Percentiles rank a stretch among this genome's conserved stretches.
Evolutionary conservation across 23 red algal genomes (phyloP).

Genomic region (Gracilariopsis chorda): DNA sequence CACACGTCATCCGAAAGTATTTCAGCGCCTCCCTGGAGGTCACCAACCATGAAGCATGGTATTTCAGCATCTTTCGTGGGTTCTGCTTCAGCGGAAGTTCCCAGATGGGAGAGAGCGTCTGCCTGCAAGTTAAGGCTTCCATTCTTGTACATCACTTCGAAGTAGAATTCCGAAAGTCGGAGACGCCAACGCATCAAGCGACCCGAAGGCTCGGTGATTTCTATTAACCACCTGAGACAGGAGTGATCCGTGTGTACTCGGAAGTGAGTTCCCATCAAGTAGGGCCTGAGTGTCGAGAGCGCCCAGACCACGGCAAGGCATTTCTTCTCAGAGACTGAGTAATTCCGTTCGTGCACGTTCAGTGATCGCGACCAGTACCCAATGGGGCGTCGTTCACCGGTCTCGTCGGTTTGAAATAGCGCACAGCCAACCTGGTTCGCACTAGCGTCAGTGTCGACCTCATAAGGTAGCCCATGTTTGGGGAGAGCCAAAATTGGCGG

Average conservation of each 20-base stretch:
- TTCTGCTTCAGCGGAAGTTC: neutral
- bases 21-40: no score
- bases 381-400: neutral
- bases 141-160: neutral
- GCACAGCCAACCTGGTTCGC: neutral
- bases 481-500: conserved; percentile 13
- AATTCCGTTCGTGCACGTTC: conserved; percentile 4
- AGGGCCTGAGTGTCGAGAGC: neutral
- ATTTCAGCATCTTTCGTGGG: no score
- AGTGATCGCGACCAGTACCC: conserved; percentile 3
- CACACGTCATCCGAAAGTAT: no score
- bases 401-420: neutral
- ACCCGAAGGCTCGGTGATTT: neutral
- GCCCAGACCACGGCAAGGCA: conserved; percentile 17
- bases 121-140: neutral
- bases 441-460: conserved; percentile 17
- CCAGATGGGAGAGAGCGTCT: neutral
- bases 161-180: neutral
- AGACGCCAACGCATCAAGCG: neutral
- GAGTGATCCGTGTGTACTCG: conserved; percentile 12
- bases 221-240: neutral
- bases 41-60: no score
- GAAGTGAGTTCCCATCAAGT: neutral
- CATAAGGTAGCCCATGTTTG: neutral
- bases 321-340: conserved; percentile 14